phyloP scores from a whole-genome alignment of 768 basidiomycete genomes.

The Termitomyces heimii region DNA sequence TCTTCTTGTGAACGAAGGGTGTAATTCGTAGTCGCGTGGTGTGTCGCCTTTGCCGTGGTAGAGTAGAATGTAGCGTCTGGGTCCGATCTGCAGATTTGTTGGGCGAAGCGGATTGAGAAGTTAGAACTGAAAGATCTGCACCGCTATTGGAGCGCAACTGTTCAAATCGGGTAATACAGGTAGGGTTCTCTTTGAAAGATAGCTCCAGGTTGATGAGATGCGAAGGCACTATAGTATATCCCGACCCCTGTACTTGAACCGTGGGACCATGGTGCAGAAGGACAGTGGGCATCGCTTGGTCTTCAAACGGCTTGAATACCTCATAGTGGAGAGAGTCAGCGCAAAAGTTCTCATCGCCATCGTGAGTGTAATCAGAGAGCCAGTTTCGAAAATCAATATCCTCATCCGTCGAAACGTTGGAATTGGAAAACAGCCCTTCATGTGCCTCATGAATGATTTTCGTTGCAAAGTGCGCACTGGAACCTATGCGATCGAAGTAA shows the following conservation, averaged over 20 bases:
- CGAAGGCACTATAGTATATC: background rate
- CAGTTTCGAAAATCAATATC: conserved; percentile 23
- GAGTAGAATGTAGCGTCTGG: background rate
- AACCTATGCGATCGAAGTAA: conserved; percentile 39
- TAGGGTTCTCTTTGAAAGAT: background rate
- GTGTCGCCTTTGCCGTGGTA: background rate
- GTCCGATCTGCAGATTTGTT: background rate
- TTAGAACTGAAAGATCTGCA: background rate
- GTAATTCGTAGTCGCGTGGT: background rate
- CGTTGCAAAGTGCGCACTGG: conserved; percentile 6
- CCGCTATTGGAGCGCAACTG: background rate
- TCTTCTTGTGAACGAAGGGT: background rate
- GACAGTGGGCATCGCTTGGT: background rate
- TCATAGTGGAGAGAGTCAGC: background rate
- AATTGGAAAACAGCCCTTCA: background rate
- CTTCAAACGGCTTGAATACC: background rate
- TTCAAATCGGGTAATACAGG: background rate
- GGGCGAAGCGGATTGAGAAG: background rate
- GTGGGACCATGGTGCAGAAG: background rate
- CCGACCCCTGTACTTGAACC: background rate
- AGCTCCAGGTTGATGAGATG: background rate
- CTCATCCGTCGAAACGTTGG: conserved; percentile 10
- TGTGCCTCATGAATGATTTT: background rate
- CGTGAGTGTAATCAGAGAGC: conserved; percentile 17
- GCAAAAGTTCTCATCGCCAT: background rate